phyloP scores from a whole-genome alignment of 805 yeast species.

The Suhomyces xylopsoci region DNA sequence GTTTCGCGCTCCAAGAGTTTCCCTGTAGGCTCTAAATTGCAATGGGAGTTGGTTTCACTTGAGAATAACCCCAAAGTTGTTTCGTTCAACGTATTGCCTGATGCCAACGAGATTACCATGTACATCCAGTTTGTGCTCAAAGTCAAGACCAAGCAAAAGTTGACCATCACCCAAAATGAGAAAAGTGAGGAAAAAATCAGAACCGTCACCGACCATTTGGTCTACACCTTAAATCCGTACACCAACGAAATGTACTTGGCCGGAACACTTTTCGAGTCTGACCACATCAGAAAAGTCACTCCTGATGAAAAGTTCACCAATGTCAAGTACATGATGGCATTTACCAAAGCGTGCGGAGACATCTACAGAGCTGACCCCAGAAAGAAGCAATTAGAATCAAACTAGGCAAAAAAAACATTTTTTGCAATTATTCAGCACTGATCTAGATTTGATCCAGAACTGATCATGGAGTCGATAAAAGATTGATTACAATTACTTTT shows the following conservation, averaged over 20 bases:
- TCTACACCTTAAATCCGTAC: slow-evolving; percentile 38
- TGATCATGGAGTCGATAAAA: too few species aligned
- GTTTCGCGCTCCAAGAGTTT: slow-evolving; percentile 33
- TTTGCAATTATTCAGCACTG: too few species aligned
- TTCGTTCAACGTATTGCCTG: slow-evolving; percentile 65
- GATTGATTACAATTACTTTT: too few species aligned
- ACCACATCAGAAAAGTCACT: slow-evolving; percentile 34
- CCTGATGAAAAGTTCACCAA: slow-evolving; percentile 28
- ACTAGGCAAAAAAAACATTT: too few species aligned
- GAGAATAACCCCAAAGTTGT: slow-evolving; percentile 70
- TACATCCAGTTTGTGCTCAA: slow-evolving; percentile 40
- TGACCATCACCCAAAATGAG: slow-evolving; percentile 23
- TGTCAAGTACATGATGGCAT: slow-evolving; percentile 19
- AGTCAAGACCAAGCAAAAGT: slow-evolving; percentile 35
- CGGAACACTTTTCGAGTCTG: slow-evolving; percentile 39
- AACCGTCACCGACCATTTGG: slow-evolving; percentile 35
- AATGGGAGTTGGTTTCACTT: slow-evolving; percentile 76
- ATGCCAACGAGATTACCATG: slow-evolving; percentile 34
- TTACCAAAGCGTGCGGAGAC: slow-evolving; percentile 35
- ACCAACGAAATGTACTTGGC: slow-evolving; percentile 37
- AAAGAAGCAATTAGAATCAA: slow-evolving; percentile 3
- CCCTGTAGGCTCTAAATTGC: slow-evolving; percentile 58
- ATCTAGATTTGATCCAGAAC: too few species aligned
- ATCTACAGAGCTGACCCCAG: slow-evolving; percentile 38
- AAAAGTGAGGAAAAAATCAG: slow-evolving; percentile 21